phyloP scores from a whole-genome alignment of 2,329 filamentous ascomycete genomes.

The Cyanodermella asteris region DNA sequence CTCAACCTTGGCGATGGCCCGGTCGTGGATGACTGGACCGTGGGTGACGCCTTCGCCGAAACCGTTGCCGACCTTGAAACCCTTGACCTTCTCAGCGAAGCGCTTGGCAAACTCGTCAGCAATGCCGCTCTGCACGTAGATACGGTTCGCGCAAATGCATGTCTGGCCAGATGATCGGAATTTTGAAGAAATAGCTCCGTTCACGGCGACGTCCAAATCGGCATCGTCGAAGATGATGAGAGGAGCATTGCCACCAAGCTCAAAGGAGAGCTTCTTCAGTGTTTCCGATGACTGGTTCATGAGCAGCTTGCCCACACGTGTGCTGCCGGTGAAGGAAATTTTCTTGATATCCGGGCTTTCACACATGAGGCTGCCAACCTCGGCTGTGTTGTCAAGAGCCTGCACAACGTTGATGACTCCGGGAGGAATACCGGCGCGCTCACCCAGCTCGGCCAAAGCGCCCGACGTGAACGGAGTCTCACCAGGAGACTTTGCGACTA shows the following conservation, averaged over 20 bases:
- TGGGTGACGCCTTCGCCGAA: slow-evolving; percentile 25
- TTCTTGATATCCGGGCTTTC: slow-evolving; percentile 61
- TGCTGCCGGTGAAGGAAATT: slow-evolving; percentile 75
- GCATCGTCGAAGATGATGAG: slow-evolving; percentile 96
- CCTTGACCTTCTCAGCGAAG: slow-evolving; percentile 31
- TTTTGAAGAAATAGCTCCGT: slow-evolving; percentile 66
- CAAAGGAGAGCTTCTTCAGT: slow-evolving; percentile 69
- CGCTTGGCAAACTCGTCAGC: slow-evolving; percentile 30
- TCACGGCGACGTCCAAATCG: slow-evolving; percentile 64
- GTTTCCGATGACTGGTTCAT: slow-evolving; percentile 79
- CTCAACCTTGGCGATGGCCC: slow-evolving; percentile 47
- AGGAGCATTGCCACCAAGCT: slow-evolving; percentile 84
- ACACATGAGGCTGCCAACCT: slow-evolving; percentile 57
- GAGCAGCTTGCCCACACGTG: slow-evolving; percentile 46
- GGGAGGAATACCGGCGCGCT: slow-evolving; percentile 69
- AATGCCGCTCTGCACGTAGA: slow-evolving; percentile 29
- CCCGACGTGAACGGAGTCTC: slow-evolving; percentile 86
- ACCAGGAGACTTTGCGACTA: slow-evolving; percentile 73
- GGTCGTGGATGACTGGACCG: slow-evolving; percentile 45
- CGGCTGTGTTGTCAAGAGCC: slow-evolving; percentile 53
- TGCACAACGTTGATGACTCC: slow-evolving; percentile 85
- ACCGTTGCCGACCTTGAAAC: slow-evolving; percentile 24
- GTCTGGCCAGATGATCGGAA: slow-evolving; percentile 93
- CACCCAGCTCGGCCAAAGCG: slow-evolving; percentile 65
- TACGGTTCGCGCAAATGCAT: slow-evolving; percentile 56